Base-by-base conservation (phyloP, 768 basidiomycete species). In the Podaxis sp. region DNA sequence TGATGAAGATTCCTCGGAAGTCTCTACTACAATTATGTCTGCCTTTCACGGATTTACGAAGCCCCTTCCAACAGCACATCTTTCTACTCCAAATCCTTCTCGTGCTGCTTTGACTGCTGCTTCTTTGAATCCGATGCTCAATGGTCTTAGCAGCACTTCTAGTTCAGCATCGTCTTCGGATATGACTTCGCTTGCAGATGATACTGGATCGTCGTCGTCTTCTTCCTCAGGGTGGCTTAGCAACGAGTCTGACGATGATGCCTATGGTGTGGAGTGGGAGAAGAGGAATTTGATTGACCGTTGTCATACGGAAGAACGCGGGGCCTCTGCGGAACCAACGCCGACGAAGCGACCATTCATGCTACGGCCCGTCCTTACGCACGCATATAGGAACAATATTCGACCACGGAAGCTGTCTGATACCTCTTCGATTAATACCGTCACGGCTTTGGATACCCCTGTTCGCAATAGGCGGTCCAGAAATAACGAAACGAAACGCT, bases 111-210 rank as follows among this genome's bases (percentile, higher is more conserved):
- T 70, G 1, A 71, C 68, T 12, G 66, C 38, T 48, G 65, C 49
- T 38, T 46, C 65, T 20, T 55, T 63, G 13, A 46, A 56, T 57
- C 48, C 60, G 40, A 60, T 33, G 54, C 59, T 30, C 37, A 60
- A 54, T 49, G 62, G 40, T 60, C 58, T 52, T 50, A 62, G 36
- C 40, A 41, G 33, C 44, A 58, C 51, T 56, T 65, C 65, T 58
- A 62, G 63, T 62, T 64, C 41, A 41, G 55, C 41, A 13, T 63
- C 64, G 20, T 65, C 74, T 24, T 87, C 88, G 2, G 88, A 88
- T 56, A 77, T 86, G 68, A 84, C 81, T 61, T 88, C 85, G 28
- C 74, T 88, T 51, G 82, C 82, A n/a, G 87, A 88, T 64, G 86
- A 88, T 65, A 82, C 79, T 22, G 83, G 81, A 28, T 87, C 85